Conservation (phyloP, 2,329 filamentous ascomycete genomes). For the Dactylellina leptospora region DNA sequence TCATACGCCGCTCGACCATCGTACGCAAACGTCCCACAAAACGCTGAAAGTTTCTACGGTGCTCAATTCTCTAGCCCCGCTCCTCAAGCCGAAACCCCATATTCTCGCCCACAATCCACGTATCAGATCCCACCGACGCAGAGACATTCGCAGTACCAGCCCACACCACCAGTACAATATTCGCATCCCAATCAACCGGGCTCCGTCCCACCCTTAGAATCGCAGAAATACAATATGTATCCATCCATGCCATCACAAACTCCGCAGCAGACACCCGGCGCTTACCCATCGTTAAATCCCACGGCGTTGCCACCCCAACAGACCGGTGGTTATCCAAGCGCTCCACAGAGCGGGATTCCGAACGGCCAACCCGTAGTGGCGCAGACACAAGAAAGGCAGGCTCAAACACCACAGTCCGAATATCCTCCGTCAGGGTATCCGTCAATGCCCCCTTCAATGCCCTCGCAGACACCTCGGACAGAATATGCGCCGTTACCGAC, state of each 20-base stretch:
- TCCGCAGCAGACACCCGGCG: constrained; percentile 59
- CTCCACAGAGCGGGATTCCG: constrained; percentile 56
- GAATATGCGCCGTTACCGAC: constrained; percentile 53
- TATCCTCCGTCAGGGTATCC: constrained; percentile 58
- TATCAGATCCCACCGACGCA: constrained; percentile 59
- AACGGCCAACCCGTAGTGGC: constrained; percentile 55
- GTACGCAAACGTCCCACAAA: constrained; percentile 75
- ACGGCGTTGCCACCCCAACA: constrained; percentile 56
- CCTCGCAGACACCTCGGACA: constrained; percentile 28
- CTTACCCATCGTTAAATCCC: constrained; percentile 57
- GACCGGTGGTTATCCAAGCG: constrained; percentile 56
- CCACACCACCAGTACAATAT: constrained; percentile 64
- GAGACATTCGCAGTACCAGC: constrained; percentile 59
- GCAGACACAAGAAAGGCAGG: constrained; percentile 50
- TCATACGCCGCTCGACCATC: constrained; percentile 59
- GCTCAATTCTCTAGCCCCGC: constrained; percentile 63
- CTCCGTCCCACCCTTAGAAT: constrained; percentile 59
- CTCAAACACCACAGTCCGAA: constrained; percentile 52
- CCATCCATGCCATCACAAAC: constrained; percentile 60
- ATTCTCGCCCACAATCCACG: constrained; percentile 59
- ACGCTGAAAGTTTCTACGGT: constrained; percentile 80
- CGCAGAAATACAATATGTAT: constrained; percentile 58
- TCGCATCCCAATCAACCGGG: constrained; percentile 63
- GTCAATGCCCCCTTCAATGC: constrained; percentile 34
- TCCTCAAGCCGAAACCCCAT: constrained; percentile 59